phyloP scores from a whole-genome alignment of 2,329 filamentous ascomycete genomes.

The Hypocrella siamensis region DNA sequence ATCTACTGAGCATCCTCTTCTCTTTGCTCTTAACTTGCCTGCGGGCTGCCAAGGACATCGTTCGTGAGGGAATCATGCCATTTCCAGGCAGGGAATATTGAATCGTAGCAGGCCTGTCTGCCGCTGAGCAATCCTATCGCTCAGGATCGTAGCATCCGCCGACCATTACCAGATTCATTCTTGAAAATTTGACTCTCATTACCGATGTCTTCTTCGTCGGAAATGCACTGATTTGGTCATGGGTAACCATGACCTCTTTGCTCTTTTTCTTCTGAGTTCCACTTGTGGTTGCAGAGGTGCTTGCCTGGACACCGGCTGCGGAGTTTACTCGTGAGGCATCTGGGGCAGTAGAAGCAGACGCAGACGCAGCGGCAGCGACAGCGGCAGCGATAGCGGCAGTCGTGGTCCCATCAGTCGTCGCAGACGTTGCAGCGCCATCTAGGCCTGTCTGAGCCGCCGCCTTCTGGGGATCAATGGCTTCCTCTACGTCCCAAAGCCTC shows the following conservation, averaged over 20 bases:
- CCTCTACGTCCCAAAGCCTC: conserved; percentile 79
- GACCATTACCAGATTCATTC: conserved; percentile 87
- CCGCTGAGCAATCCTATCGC: conserved; percentile 14
- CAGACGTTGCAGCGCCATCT: conserved; percentile 24
- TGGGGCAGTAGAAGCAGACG: conserved; percentile 9
- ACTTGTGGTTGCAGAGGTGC: conserved; percentile 10
- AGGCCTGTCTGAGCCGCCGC: conserved; percentile 29
- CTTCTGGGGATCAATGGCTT: conserved; percentile 49
- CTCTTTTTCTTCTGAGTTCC: conserved; percentile 53
- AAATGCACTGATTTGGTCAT: conserved; percentile 90
- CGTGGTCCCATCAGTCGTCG: conserved; percentile 27
- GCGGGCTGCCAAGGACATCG: conserved; percentile 1
- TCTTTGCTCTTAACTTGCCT: conserved; percentile 3
- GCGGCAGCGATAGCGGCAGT: conserved; percentile 11
- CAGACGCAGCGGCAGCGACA: conserved; percentile 6
- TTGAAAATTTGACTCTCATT: conserved; percentile 81
- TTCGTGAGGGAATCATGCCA: conserved; percentile 3
- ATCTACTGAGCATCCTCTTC: conserved; percentile 1
- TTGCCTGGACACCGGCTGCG: conserved; percentile 11
- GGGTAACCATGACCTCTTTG: conserved; percentile 79
- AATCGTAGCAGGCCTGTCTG: conserved; percentile 1
- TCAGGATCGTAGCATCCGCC: conserved; percentile 55
- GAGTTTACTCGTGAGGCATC: conserved; percentile 7
- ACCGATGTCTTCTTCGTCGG: conserved; percentile 93
- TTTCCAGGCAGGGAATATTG: conserved; percentile 1